phyloP scores from a whole-genome alignment of 2,329 filamentous ascomycete species.

The Aspergillus arachidicola region DNA sequence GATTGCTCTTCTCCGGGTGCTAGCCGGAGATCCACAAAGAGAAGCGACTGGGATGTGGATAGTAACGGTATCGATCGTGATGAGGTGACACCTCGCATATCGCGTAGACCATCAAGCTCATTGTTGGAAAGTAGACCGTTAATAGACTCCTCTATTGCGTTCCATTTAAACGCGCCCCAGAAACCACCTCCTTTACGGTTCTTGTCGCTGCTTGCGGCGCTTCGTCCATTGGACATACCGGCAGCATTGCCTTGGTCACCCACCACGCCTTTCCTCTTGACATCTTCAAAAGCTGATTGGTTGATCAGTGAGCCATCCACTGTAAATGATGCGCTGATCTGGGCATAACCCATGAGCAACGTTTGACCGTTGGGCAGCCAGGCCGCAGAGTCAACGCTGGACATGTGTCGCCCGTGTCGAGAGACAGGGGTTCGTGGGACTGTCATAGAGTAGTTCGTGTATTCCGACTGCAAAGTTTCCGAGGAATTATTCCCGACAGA shows the following conservation, averaged over 20 bases:
- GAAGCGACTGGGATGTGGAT: slow-evolving; percentile 91
- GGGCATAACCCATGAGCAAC: slow-evolving; percentile 97
- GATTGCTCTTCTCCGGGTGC: slow-evolving; percentile 84
- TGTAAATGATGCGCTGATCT: slow-evolving; percentile 88
- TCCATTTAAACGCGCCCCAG: slow-evolving; percentile 83
- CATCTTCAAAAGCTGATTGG: slow-evolving; percentile 86
- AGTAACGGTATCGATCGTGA: slow-evolving; percentile 86
- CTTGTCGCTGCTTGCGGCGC: slow-evolving; percentile 29
- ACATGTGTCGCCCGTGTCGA: slow-evolving; percentile 48
- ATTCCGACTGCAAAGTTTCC: slow-evolving; percentile 90
- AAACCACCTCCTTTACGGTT: slow-evolving; percentile 72
- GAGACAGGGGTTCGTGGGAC: slow-evolving; percentile 54
- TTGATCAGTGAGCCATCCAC: slow-evolving; percentile 91
- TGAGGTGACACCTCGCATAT: slow-evolving; percentile 87
- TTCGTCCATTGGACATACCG: slow-evolving; percentile 65
- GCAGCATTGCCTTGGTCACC: slow-evolving; percentile 81
- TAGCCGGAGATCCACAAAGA: slow-evolving; percentile 91
- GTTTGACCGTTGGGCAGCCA: slow-evolving; percentile 57
- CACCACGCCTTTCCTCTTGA: slow-evolving; percentile 90
- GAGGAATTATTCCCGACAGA: slow-evolving; percentile 92
- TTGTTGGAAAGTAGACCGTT: slow-evolving; percentile 83
- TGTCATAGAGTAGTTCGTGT: slow-evolving; percentile 55
- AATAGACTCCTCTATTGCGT: slow-evolving; percentile 81
- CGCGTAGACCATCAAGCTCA: slow-evolving; percentile 89
- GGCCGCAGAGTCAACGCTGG: slow-evolving; percentile 39